A percentile compares a stretch with the other conserved stretches of the same genome.
Conservation (phyloP, 176 grass and related monocot genomes). For the Aechmea fasciata region DNA sequence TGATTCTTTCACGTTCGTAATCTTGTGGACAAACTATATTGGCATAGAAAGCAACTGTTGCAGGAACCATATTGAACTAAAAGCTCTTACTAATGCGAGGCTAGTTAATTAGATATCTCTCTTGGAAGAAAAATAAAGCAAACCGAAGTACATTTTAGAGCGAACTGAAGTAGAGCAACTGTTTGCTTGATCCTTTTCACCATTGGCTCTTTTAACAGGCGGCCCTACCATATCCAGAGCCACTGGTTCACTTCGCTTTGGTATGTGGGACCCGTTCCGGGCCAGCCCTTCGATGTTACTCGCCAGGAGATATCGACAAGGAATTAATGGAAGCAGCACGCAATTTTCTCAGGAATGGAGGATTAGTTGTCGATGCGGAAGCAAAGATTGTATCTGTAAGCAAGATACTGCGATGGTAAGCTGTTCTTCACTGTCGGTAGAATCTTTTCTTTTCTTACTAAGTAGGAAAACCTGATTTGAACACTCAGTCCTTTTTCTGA, state of each 20-base stretch:
- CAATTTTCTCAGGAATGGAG: constrained; percentile 71
- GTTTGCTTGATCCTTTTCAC: constrained; percentile 1
- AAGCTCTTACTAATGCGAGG: no score
- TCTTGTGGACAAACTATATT: no score
- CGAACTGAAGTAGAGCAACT: neutral
- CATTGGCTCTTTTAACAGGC: constrained; percentile 47
- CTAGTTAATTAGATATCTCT: no score
- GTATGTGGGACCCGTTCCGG: constrained; percentile 86
- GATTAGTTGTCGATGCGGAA: constrained; percentile 64
- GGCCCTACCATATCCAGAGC: constrained; percentile 66
- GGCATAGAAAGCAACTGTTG: no score
- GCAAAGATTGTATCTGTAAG: constrained; percentile 51
- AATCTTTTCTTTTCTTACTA: neutral
- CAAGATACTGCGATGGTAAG: constrained; percentile 84
- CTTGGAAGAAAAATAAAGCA: no score
- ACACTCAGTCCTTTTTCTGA: neutral
- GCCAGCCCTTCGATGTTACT: constrained; percentile 73
- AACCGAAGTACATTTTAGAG: neutral
- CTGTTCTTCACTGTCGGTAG: neutral
- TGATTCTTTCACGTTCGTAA: no score
- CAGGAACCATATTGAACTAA: no score
- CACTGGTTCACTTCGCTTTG: constrained; percentile 94
- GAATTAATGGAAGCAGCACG: constrained; percentile 80
- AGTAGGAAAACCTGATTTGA: no score
- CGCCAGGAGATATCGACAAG: constrained; percentile 86